A percentile compares a stretch with the other conserved stretches of the same genome.
These are phyloP conservation scores for Lathyrus sativus DNA, from an alignment of 306 rosid genomes.

Conservation along the genomic window DNA sequence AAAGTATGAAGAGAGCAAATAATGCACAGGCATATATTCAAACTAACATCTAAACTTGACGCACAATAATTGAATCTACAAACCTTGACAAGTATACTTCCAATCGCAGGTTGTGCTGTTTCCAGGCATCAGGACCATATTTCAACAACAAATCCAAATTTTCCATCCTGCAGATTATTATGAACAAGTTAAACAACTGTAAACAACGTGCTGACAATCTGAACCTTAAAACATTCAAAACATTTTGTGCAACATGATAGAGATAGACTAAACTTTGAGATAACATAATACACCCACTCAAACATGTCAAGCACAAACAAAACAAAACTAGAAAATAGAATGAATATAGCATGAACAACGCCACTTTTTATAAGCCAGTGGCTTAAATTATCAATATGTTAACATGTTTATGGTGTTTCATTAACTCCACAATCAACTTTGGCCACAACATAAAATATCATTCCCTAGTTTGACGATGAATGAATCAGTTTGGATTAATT, in stretches of 20 bases:
- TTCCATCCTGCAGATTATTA: slow-evolving; percentile 66
- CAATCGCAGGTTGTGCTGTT: slow-evolving; percentile 74
- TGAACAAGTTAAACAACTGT: slow-evolving; percentile 26
- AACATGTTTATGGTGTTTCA: neutral
- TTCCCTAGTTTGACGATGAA: neutral
- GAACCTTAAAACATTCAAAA: slow-evolving; percentile 4
- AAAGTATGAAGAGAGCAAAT: neutral
- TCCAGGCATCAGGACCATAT: slow-evolving; percentile 89
- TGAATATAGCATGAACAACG: neutral
- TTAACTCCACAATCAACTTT: neutral
- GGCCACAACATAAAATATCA: neutral
- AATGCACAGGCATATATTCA: neutral
- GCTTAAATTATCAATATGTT: neutral
- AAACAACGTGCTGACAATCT: slow-evolving; percentile 1
- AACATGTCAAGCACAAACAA: neutral
- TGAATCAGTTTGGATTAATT: neutral
- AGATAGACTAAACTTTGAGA: neutral
- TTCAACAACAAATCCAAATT: slow-evolving; percentile 82
- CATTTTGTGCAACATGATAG: slow-evolving; percentile 17
- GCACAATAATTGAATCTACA: slow-evolving; percentile 5
- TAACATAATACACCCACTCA: slow-evolving; percentile 1
- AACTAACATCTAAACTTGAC: neutral
- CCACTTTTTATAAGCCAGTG: neutral
- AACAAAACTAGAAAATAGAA: slow-evolving; percentile 2
- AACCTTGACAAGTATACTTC: slow-evolving; percentile 79